These are phyloP conservation scores for Penicillium rolfsii DNA, from an alignment of 2,329 filamentous ascomycete species.

Conservation along the genomic window DNA sequence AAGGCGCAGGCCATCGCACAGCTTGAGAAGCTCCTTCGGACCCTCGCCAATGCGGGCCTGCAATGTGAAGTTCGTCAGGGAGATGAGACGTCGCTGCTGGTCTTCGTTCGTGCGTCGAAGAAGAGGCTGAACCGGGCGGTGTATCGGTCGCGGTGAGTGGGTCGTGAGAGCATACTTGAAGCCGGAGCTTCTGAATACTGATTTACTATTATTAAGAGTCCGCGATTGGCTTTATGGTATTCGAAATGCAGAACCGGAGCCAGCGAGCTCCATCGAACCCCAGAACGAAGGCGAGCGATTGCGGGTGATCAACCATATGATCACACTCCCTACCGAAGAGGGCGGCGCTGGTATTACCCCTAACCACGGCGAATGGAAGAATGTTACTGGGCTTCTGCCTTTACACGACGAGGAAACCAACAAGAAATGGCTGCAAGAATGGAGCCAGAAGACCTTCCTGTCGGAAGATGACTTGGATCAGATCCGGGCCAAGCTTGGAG, in stretches of 20 bases:
- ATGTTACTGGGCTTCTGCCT: slow-evolving; percentile 75
- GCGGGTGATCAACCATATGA: slow-evolving; percentile 82
- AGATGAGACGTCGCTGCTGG: slow-evolving; percentile 72
- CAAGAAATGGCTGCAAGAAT: slow-evolving; percentile 73
- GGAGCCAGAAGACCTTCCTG: slow-evolving; percentile 59
- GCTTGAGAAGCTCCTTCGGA: slow-evolving; percentile 77
- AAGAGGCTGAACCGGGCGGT: slow-evolving; percentile 77
- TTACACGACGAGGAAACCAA: slow-evolving; percentile 80
- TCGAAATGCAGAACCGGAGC: slow-evolving; percentile 73
- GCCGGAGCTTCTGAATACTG: background rate
- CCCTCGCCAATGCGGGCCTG: slow-evolving; percentile 76
- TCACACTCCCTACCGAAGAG: slow-evolving; percentile 72
- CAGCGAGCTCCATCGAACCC: slow-evolving; percentile 73
- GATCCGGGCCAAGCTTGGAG: slow-evolving; percentile 77
- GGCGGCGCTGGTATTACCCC: slow-evolving; percentile 80
- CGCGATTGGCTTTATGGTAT: slow-evolving; percentile 96
- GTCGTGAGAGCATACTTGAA: background rate
- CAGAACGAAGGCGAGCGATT: slow-evolving; percentile 88
- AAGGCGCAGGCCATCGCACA: slow-evolving; percentile 70
- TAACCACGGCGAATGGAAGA: slow-evolving; percentile 70
- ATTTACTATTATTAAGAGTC: slow-evolving; percentile 58
- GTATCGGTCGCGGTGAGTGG: slow-evolving; percentile 71
- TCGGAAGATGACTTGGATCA: slow-evolving; percentile 69
- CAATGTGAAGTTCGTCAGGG: slow-evolving; percentile 85
- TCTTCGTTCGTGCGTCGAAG: slow-evolving; percentile 83